These are phyloP conservation scores for Phytophthora constricta DNA, from an alignment of 352 stramenopile genomes.

Conservation along the genomic window DNA sequence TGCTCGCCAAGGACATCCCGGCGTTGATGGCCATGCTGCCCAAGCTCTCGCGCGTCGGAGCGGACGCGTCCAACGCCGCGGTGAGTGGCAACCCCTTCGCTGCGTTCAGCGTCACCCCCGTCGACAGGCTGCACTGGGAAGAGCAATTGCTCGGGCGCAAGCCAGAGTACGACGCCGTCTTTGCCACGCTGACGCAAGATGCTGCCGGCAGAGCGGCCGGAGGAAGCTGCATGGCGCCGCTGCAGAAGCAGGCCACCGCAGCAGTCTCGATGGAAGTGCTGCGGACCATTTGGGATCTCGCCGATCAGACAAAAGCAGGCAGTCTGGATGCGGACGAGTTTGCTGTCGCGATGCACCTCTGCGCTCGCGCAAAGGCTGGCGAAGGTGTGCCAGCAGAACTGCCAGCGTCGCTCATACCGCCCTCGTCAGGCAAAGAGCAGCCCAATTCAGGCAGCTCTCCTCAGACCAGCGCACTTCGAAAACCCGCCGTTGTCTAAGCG, in stretches of 20 bases:
- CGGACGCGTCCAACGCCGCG: not conserved
- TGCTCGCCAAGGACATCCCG: constrained; percentile 97
- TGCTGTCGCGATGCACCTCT: constrained; percentile 91
- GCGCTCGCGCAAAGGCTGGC: constrained; percentile 73
- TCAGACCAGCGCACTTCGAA: constrained; percentile 23
- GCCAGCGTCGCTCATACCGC: constrained; percentile 59
- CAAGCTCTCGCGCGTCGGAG: constrained; percentile 43
- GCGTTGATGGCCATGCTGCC: constrained; percentile 88
- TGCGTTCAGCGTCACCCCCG: constrained; percentile 38
- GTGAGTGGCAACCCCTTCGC: constrained; percentile 38
- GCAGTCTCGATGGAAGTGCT: constrained; percentile 72
- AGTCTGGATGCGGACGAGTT: constrained; percentile 92
- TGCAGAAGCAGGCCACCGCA: constrained; percentile 59
- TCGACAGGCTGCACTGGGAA: constrained; percentile 64
- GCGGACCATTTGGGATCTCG: constrained; percentile 91
- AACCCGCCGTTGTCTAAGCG: constrained; percentile 19
- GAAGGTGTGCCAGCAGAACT: constrained; percentile 73
- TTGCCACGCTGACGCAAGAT: constrained; percentile 73
- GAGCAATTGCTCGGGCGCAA: constrained; percentile 64
- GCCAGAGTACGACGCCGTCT: constrained; percentile 83
- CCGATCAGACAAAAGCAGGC: constrained; percentile 90
- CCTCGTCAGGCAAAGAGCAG: constrained; percentile 43
- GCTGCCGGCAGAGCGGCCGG: constrained; percentile 60
- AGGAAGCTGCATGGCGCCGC: constrained; percentile 79
- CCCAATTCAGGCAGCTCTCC: constrained; percentile 7